Evolutionary conservation across 2,329 filamentous ascomycete species (phyloP).

Genomic region (Sarocladium kiliense): DNA sequence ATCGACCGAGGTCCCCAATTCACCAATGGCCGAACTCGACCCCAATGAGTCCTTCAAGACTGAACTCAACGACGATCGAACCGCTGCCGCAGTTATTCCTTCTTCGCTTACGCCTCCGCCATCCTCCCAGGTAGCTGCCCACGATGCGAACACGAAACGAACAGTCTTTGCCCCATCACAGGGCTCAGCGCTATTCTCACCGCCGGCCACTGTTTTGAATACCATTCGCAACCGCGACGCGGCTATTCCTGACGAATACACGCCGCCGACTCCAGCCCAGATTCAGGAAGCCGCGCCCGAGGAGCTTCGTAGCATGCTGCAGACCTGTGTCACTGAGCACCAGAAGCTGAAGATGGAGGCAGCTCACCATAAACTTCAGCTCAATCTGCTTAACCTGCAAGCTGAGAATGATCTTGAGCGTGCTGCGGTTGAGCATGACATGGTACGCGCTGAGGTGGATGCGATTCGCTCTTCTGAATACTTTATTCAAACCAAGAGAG

Average conservation of each 20-base stretch:
- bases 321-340: conserved; percentile 50
- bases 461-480: conserved; percentile 72
- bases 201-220: conserved; percentile 43
- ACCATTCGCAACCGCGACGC: conserved; percentile 24
- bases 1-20: conserved; percentile 51
- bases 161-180: conserved; percentile 35
- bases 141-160: conserved; percentile 19
- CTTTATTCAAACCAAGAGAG: conserved; percentile 53
- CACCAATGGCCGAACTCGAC: conserved; percentile 37
- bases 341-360: conserved; percentile 70
- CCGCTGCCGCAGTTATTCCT: conserved; percentile 42
- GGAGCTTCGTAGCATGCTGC: conserved; percentile 52
- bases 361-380: conserved; percentile 86
- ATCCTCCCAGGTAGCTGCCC: conserved; percentile 43
- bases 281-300: conserved; percentile 49
- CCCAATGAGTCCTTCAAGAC: conserved; percentile 43
- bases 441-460: conserved; percentile 84
- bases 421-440: conserved; percentile 85
- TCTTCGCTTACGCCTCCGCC: conserved; percentile 55
- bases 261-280: conserved; percentile 42
- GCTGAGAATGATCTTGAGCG: conserved; percentile 80
- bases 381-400: conserved; percentile 77
- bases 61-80: conserved; percentile 43
- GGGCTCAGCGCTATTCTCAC: conserved; percentile 45
- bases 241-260: conserved; percentile 31